Conservation (phyloP, 192 early-diverging fungal species). For the Backusella macrospora region DNA sequence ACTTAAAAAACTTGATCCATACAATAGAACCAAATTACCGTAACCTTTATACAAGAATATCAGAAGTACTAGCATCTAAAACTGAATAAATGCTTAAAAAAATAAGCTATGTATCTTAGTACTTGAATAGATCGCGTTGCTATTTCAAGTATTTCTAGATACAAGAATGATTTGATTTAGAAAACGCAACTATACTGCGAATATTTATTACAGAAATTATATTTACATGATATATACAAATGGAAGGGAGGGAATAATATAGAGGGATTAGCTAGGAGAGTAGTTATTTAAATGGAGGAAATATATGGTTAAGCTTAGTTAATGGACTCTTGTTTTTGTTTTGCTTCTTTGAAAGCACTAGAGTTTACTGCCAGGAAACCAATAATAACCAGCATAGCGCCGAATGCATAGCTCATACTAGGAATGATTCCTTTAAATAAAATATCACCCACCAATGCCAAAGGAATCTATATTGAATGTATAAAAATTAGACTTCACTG, state of each 20-base stretch:
- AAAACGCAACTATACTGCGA: background rate
- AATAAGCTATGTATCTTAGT: too few relatives aligned
- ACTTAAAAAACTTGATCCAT: too few relatives aligned
- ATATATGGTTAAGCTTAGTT: background rate
- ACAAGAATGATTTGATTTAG: background rate
- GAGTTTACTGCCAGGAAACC: conserved; percentile 72
- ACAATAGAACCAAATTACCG: too few relatives aligned
- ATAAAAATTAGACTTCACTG: background rate
- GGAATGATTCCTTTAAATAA: conserved; percentile 61
- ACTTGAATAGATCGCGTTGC: background rate
- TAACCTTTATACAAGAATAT: too few relatives aligned
- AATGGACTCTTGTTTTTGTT: conserved; percentile 21
- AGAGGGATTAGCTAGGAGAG: background rate
- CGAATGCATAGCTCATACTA: conserved; percentile 57
- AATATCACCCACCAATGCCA: conserved; percentile 71
- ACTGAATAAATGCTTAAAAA: too few relatives aligned
- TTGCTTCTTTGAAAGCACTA: conserved; percentile 44
- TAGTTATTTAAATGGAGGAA: too few relatives aligned
- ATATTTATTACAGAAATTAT: background rate
- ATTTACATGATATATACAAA: conserved; percentile 8
- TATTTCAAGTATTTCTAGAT: background rate
- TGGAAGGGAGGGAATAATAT: background rate
- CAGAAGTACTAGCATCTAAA: too few relatives aligned
- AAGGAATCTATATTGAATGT: conserved; percentile 48
- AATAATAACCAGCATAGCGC: conserved; percentile 64